Base-by-base conservation (phyloP, 1,284 basidiomycete genomes). In the Trametes pubescens region DNA sequence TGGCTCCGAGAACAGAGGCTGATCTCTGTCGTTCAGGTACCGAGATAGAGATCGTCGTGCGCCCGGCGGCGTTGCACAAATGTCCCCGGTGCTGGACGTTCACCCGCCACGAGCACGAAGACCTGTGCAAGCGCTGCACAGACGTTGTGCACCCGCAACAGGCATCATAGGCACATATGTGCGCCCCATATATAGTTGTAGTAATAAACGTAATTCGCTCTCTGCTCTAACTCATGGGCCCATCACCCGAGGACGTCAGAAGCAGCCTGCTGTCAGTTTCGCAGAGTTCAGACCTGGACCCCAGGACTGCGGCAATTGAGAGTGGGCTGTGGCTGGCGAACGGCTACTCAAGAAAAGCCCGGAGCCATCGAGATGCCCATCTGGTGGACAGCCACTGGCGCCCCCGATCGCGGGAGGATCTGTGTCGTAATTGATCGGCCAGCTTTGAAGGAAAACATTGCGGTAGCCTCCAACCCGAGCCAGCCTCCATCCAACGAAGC, bases 11-110 rank as follows among this genome's bases (percentile, higher is more conserved):
- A 11, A 9, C 29, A 5, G 14, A 9, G 4, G 21, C 52, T 61
- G 29, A 62, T 55, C 57, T 65, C 44, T 16, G 26, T 1, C 14
- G 9, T 32, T 10, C 21, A 81, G 76, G 79, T 13, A 75, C 80
- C 3, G 77, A 78, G 13, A 65, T 87, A 4, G 75, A 72, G 5
- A 75, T 89, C 58, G 81, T 82, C 10, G 78, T 92, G 7, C 78
- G 81, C 7, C 87, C 89, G 5, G 84, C 91, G 1, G 74, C 72
- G 7, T 68, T 76, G 38, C 71, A 78, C 14, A 93, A 94, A 73
- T 94, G 93, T 73, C 90, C 91, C 3, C 82, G 93, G 18, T 95
- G 93, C 75, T 94, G 93, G 92, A 88, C 85, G 7, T 89, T 84
- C 72, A 87, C 85, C 0, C 80, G 86, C 5, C 69, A 74, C 6